Evolutionary conservation across 495 filamentous ascomycete genomes (phyloP).

Genomic region (Lasiosphaeria ovina): DNA sequence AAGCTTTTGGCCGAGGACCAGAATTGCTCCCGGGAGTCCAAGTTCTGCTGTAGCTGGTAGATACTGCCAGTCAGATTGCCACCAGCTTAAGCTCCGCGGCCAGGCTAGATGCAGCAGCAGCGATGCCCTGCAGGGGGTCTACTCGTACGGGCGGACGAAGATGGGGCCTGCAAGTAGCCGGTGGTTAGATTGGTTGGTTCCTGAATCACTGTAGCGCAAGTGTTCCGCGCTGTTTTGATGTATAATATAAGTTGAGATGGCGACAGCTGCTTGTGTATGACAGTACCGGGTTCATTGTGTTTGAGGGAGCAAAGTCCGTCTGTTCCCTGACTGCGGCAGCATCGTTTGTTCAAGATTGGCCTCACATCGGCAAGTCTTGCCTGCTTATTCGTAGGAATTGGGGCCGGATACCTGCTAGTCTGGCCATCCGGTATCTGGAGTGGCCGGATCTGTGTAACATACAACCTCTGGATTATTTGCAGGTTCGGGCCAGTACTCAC

Average conservation of each 20-base stretch:
- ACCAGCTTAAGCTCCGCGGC: slow-evolving; percentile 18
- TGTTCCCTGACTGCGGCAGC: not conserved
- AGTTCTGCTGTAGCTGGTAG: not conserved
- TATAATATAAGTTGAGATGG: slow-evolving; percentile 3
- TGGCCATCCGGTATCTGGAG: not conserved
- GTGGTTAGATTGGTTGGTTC: slow-evolving; percentile 26
- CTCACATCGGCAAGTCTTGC: not conserved
- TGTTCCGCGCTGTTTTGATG: slow-evolving; percentile 18
- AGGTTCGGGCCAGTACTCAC: not conserved
- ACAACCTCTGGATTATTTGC: not conserved
- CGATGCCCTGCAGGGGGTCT: slow-evolving; percentile 14
- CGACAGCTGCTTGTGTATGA: not conserved
- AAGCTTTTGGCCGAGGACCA: slow-evolving; percentile 19
- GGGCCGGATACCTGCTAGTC: not conserved
- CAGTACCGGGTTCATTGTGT: not conserved
- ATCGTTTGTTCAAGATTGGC: not conserved
- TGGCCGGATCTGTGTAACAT: not conserved
- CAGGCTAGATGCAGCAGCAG: slow-evolving; percentile 11
- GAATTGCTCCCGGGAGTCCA: not conserved
- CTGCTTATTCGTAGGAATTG: not conserved
- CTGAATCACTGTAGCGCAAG: slow-evolving; percentile 17
- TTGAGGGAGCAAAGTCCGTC: not conserved
- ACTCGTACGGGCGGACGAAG: slow-evolving; percentile 6
- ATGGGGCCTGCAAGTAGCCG: slow-evolving; percentile 31
- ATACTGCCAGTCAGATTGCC: slow-evolving; percentile 3